Percentiles rank a stretch among this genome's conserved stretches.
Conservation (phyloP, 306 rosid genomes). For the Morella rubra region DNA sequence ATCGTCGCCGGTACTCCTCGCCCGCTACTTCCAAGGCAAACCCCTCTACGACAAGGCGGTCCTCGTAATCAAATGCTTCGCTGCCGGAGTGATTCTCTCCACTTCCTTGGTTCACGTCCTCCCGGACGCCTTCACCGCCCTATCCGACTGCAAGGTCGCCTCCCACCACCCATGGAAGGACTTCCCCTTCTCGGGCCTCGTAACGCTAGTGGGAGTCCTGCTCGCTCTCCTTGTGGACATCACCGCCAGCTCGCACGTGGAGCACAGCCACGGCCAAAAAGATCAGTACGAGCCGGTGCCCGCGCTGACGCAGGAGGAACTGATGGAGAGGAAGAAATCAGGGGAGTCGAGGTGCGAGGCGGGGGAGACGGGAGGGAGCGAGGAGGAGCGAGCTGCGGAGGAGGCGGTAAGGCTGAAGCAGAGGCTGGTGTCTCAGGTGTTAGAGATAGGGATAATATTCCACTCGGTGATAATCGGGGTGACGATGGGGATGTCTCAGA, state of each 20-base stretch:
- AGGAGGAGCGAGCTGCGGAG: conserved; percentile 32
- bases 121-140: conserved; percentile 85
- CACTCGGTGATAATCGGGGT: conserved; percentile 90
- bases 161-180: conserved; percentile 84
- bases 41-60: conserved; percentile 73
- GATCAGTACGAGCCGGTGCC: conserved; percentile 46
- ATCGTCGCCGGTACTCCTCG: conserved; percentile 65
- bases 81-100: conserved; percentile 94
- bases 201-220: conserved; percentile 66
- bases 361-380: conserved; percentile 18
- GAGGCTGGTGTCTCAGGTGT: conserved; percentile 76
- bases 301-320: conserved; percentile 34
- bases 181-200: conserved; percentile 83
- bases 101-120: conserved; percentile 97
- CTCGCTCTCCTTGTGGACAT: conserved; percentile 74
- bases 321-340: conserved; percentile 23
- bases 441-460: conserved; percentile 91
- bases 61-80: conserved; percentile 74
- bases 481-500: conserved; percentile 95
- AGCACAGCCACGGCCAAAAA: conserved; percentile 21
- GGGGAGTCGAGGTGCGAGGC: conserved; percentile 11
- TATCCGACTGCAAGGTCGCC: conserved; percentile 78
- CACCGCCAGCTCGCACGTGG: conserved; percentile 74
- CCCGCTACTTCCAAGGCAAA: conserved; percentile 74
- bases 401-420: conserved; percentile 57